Evolutionary conservation across 805 yeast species (phyloP).

Genomic region (Ogataea nonfermentans): DNA sequence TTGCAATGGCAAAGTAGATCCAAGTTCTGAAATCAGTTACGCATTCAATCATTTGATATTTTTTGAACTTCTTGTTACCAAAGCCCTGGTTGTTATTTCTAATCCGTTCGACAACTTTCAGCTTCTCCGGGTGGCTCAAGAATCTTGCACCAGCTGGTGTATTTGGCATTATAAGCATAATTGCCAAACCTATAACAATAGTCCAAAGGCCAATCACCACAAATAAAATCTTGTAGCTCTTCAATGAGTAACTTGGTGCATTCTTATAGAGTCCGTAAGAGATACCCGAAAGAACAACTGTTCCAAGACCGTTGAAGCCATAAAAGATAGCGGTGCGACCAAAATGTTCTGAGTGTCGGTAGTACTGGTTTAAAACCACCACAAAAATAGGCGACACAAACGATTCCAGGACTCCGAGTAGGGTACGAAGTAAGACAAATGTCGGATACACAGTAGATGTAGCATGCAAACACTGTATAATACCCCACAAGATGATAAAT

Average conservation of each 20-base stretch:
- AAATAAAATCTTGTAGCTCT: constrained; percentile 50
- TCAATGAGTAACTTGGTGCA: constrained; percentile 32
- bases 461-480: constrained; percentile 43
- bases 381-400: constrained; percentile 56
- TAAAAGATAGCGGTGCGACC: constrained; percentile 44
- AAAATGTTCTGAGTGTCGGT: constrained; percentile 42
- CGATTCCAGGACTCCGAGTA: constrained; percentile 50
- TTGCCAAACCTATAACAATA: constrained; percentile 33
- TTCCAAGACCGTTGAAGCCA: constrained; percentile 39
- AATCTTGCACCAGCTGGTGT: constrained; percentile 48
- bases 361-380: constrained; percentile 53
- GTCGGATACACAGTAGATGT: constrained; percentile 42
- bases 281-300: constrained; percentile 41
- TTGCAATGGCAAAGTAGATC: constrained; percentile 40
- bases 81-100: constrained; percentile 25
- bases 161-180: constrained; percentile 45
- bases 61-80: constrained; percentile 23
- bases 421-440: constrained; percentile 42
- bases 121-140: constrained; percentile 35
- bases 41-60: constrained; percentile 22
- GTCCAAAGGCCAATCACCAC: constrained; percentile 55
- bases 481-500: constrained; percentile 42
- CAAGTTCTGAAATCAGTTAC: constrained; percentile 37
- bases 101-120: constrained; percentile 34
- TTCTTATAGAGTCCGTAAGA: constrained; percentile 34